Evolutionary conservation across 148 eudicot species (phyloP), one percentile per base, ranked within the genome.

Genomic region (Vaccinium macrocarpon): DNA sequence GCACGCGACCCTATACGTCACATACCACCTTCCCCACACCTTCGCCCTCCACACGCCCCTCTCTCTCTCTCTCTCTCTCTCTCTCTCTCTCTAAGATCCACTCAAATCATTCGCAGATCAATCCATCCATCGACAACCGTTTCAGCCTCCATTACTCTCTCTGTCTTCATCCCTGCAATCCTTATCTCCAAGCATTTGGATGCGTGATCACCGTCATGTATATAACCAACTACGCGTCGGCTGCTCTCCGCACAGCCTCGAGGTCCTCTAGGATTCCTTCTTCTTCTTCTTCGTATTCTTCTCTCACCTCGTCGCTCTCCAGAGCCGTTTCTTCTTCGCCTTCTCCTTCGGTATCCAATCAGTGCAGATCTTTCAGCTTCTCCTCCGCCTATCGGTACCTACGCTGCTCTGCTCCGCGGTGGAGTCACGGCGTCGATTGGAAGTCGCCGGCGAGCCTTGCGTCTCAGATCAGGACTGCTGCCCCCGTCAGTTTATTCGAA

Each of bases 401-500:
- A 25, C 61, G 89, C 32, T 80, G 84, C 32, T 86, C 89, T 12
- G 83, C 68, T 5, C 87, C 89, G 81, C 85, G 89, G 89, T 89
- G 91, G 91, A 89, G 89, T 16, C 82, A 91, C 91, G 90, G 90
- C 55, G 88, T 82, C 25, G 90, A 85, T 59, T 91, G 91, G 91
- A 91, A 89, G 79, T 87, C 90, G 23, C 90, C 92, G 29, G 52
- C 85, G 6, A 87, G 83, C 48, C 87, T 86, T 16, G 76, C 85
- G 3, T 72, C 91, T 51, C 93, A 87, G 88, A 86, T 90, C 89
- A 86, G 88, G 46, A 73, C 70, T 25, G 52, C 82, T n/a, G 76
- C 70, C 74, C 61, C 85, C 3, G 18, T 87, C 52, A 59, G 46
- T 49, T 70, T 32, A 3, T 83, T 89, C 66, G 81, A 87, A 53